Evolutionary conservation across 2,329 filamentous ascomycete species (phyloP), one percentile per base, ranked within the genome.

Genomic region (Neofusicoccum kwambonambiense): DNA sequence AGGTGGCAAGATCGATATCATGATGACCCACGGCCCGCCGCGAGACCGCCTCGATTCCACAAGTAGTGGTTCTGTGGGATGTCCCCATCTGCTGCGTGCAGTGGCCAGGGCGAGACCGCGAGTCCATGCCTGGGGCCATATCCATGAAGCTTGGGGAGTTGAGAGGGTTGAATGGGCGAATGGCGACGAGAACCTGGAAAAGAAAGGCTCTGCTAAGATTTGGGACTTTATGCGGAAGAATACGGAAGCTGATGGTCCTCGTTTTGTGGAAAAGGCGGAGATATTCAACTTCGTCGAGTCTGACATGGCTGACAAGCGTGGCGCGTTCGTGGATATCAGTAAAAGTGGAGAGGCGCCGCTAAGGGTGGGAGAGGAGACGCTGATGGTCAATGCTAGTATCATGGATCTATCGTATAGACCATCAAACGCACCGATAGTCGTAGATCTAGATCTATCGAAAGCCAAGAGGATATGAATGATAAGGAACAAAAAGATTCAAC

Each of bases 41-140:
- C 71, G 75, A 22, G 78, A 77, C 0, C 72, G 84, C 2, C 74
- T 87, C 2, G 87, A 89, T 68, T 65, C 68, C n/a, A 66, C 42
- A 0, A 3, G 22, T 47, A 31, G 0, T 1, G 71, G 71, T 2
- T 70, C 76, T 19, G 85, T 84, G 0, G 87, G 87, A 0, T 89
- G 87, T 72, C 75, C 80, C 52, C 80, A 83, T 69, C 75, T 89
- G 1, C 76, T 85, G 1, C 74, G 77, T 1, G 86, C 86, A 0
- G 75, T 83, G 1, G 74, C 77, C 61, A 77, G 85, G 5, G 81
- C 80, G 9, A 78, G 76, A 58, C 87, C 87, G 0, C 72, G 75
- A 3, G 58, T 89, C n/a, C 84, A 88, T 71, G 84, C 84, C 67
- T 89, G 88, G 70, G 86, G 87, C 0, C 86, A 89, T 74, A 87